These are phyloP conservation scores for Porogramme epimiltina DNA, from an alignment of 1,284 basidiomycete genomes.

Conservation along the genomic window DNA sequence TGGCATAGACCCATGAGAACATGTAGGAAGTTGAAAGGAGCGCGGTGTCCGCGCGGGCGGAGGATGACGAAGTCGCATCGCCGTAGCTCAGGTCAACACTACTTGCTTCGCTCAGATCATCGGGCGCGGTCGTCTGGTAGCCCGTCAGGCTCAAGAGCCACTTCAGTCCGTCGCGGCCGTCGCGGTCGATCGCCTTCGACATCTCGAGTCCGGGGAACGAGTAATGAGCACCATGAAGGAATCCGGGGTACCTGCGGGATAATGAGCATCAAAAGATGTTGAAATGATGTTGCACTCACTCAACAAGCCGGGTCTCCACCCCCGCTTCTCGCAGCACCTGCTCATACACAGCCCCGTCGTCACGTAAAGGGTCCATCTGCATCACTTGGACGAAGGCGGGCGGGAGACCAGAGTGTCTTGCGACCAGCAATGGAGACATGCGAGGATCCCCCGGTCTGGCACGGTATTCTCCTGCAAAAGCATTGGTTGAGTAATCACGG, in stretches of 20 bases:
- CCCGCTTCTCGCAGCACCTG: conserved; percentile 22
- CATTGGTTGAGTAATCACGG: not conserved
- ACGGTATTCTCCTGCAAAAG: conserved; percentile 5
- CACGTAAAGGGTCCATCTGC: conserved; percentile 25
- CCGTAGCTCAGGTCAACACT: too few relatives aligned
- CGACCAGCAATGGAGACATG: conserved; percentile 19
- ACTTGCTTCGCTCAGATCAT: too few relatives aligned
- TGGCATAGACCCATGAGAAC: too few relatives aligned
- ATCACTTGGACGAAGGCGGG: conserved; percentile 24
- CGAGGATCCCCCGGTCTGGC: conserved; percentile 16
- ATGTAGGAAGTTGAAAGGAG: too few relatives aligned
- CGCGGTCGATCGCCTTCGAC: not conserved
- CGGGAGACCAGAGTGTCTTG: conserved; percentile 18
- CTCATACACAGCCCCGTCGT: conserved; percentile 27
- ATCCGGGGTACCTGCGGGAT: conserved; percentile 11
- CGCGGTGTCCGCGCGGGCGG: too few relatives aligned
- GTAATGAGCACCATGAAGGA: conserved; percentile 12
- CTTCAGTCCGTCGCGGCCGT: conserved; percentile 1
- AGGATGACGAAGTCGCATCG: too few relatives aligned
- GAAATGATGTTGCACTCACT: conserved; percentile 14
- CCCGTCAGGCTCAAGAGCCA: conserved; percentile 13
- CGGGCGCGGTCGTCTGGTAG: too few relatives aligned
- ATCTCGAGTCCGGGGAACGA: not conserved
- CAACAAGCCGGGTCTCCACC: conserved; percentile 18
- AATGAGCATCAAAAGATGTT: not conserved